Conservation (phyloP, 2,329 filamentous ascomycete species). For the Neonectria hederae region DNA sequence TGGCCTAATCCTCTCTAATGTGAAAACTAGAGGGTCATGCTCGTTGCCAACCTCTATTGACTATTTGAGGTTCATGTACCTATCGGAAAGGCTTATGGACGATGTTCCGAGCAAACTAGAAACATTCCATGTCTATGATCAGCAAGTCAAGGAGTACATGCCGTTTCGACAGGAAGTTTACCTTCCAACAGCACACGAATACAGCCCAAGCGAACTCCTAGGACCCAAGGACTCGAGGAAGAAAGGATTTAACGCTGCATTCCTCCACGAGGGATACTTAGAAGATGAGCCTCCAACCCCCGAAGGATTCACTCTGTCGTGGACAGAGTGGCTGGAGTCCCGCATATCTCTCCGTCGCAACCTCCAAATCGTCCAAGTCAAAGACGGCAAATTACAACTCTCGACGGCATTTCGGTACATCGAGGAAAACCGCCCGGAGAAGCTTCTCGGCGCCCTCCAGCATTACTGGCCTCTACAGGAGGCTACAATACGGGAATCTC, state of each 20-base stretch:
- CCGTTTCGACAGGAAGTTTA: constrained; percentile 18
- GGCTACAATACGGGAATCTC: background rate
- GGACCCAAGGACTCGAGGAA: background rate
- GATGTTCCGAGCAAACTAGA: background rate
- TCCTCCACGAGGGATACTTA: constrained; percentile 26
- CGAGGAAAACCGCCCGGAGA: constrained; percentile 4
- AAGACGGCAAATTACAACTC: background rate
- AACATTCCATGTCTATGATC: constrained; percentile 17
- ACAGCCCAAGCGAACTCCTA: constrained; percentile 21
- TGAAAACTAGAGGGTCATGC: background rate
- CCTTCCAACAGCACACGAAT: constrained; percentile 23
- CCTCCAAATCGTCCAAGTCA: constrained; percentile 1
- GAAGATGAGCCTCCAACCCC: constrained; percentile 16
- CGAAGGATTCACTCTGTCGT: constrained; percentile 3
- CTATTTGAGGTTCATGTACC: constrained; percentile 32
- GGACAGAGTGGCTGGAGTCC: constrained; percentile 29
- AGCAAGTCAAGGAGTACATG: background rate
- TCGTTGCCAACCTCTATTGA: constrained; percentile 12
- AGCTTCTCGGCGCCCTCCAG: constrained; percentile 21
- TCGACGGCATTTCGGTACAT: constrained; percentile 24
- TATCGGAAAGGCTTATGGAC: constrained; percentile 21
- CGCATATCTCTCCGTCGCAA: constrained; percentile 17
- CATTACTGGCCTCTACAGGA: constrained; percentile 21
- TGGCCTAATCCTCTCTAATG: constrained; percentile 15
- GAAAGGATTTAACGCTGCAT: background rate